Conservation (phyloP, 2,329 filamentous ascomycete genomes). For the Hymenoscyphus scutula region DNA sequence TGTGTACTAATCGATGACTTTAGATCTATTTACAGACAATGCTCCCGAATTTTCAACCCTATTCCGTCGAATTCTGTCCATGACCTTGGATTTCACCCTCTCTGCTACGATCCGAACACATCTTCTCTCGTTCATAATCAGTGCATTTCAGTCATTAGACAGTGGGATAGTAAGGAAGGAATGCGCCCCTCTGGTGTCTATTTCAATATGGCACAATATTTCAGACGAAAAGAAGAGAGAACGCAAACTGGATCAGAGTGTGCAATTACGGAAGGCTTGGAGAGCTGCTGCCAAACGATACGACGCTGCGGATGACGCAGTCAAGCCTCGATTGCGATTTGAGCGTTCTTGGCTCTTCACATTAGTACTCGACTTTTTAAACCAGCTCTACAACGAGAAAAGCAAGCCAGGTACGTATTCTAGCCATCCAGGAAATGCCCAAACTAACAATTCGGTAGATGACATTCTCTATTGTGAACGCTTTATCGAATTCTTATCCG, state of each 20-base stretch:
- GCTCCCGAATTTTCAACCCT: constrained; percentile 82
- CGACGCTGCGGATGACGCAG: constrained; percentile 77
- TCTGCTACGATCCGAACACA: constrained; percentile 69
- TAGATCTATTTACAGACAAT: constrained; percentile 72
- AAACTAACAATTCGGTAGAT: constrained; percentile 45
- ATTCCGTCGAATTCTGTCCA: constrained; percentile 84
- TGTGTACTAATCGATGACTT: constrained; percentile 9
- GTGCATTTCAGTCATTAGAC: constrained; percentile 91
- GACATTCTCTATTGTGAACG: constrained; percentile 82
- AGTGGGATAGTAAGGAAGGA: constrained; percentile 88
- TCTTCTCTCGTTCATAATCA: constrained; percentile 85
- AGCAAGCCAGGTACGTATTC: constrained; percentile 44
- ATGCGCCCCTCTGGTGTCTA: constrained; percentile 91
- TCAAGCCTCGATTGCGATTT: constrained; percentile 78
- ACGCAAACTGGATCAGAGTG: constrained; percentile 65
- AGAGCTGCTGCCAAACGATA: constrained; percentile 81
- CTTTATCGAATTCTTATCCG: constrained; percentile 87
- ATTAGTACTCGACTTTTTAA: too few species aligned
- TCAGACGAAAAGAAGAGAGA: constrained; percentile 75
- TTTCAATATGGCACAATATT: constrained; percentile 93
- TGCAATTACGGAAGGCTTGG: constrained; percentile 87
- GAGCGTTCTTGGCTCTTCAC: constrained; percentile 90
- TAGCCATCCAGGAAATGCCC: background rate
- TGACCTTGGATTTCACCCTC: constrained; percentile 72
- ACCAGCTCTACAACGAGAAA: constrained; percentile 57